phyloP scores from a whole-genome alignment of 768 basidiomycete species.

The Pisolithus albus region DNA sequence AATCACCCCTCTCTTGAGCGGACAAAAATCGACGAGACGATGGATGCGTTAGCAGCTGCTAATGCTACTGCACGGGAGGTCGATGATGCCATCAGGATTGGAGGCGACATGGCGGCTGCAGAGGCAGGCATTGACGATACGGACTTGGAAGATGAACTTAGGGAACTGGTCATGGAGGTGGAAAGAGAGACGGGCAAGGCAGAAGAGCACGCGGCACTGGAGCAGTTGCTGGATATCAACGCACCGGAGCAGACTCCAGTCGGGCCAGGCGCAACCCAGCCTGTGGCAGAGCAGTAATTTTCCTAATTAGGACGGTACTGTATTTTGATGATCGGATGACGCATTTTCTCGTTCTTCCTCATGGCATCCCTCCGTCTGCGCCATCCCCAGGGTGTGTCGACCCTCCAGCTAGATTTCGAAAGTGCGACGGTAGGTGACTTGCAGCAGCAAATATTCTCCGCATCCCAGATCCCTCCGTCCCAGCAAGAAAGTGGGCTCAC shows the following conservation, averaged over 20 bases:
- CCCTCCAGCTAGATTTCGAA: slow-evolving; percentile 63
- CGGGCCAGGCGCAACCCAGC: neutral
- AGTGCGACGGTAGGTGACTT: slow-evolving; percentile 66
- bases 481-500: slow-evolving; percentile 67
- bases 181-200: slow-evolving; percentile 34
- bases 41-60: slow-evolving; percentile 81
- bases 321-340: neutral
- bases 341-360: neutral
- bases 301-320: neutral
- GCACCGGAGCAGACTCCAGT: slow-evolving; percentile 12
- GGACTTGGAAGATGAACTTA: slow-evolving; percentile 61
- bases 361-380: slow-evolving; percentile 77
- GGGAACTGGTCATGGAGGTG: slow-evolving; percentile 43
- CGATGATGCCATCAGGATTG: slow-evolving; percentile 67
- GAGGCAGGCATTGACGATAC: slow-evolving; percentile 42
- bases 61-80: slow-evolving; percentile 79
- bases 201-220: slow-evolving; percentile 20
- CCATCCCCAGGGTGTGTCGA: slow-evolving; percentile 78
- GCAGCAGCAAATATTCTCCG: slow-evolving; percentile 59
- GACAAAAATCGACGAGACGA: slow-evolving; percentile 76
- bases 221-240: slow-evolving; percentile 15
- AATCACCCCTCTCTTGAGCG: slow-evolving; percentile 73
- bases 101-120: slow-evolving; percentile 53
- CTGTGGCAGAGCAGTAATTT: slow-evolving; percentile 7
- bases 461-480: slow-evolving; percentile 65